A percentile compares a stretch with the other conserved stretches of the same genome.
These are phyloP conservation scores for Cercophora sp. DNA, from an alignment of 495 filamentous ascomycete species.

Conservation along the genomic window DNA sequence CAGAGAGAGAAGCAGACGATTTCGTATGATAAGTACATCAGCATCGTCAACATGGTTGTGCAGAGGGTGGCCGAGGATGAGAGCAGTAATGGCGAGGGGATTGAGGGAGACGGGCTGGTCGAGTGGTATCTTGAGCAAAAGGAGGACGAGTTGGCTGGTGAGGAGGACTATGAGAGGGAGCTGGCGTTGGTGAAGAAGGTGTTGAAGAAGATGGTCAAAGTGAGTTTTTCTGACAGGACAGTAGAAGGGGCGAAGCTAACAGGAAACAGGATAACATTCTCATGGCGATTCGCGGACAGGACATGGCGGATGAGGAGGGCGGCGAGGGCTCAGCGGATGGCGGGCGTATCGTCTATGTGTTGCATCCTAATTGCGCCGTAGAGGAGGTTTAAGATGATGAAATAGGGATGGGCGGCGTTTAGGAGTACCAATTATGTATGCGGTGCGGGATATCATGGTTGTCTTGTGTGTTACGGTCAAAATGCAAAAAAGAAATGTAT, in stretches of 20 bases:
- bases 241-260: constrained; percentile 16
- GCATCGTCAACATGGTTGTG: constrained; percentile 81
- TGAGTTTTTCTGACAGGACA: constrained; percentile 49
- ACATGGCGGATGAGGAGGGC: constrained; percentile 56
- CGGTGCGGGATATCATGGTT: no score
- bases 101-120: constrained; percentile 80
- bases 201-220: constrained; percentile 94
- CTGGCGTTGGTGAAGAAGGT: constrained; percentile 78
- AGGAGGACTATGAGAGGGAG: constrained; percentile 79
- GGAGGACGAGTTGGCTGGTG: constrained; percentile 72
- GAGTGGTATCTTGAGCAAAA: constrained; percentile 94
- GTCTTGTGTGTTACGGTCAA: no score
- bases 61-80: constrained; percentile 68
- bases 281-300: constrained; percentile 85
- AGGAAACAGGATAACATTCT: constrained; percentile 77
- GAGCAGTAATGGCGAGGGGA: constrained; percentile 72
- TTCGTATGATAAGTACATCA: constrained; percentile 91
- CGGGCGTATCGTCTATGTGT: constrained; percentile 70
- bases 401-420: no score
- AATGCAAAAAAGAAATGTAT: no score
- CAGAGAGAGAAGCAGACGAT: constrained; percentile 74
- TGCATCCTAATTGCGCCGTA: constrained; percentile 91
- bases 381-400: no score
- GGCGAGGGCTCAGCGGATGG: constrained; percentile 39
- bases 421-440: no score